Percentiles rank a stretch among this genome's conserved stretches.
These are phyloP conservation scores for Sporobolomyces pararoseus DNA, from an alignment of 768 basidiomycete species.

Conservation along the genomic window DNA sequence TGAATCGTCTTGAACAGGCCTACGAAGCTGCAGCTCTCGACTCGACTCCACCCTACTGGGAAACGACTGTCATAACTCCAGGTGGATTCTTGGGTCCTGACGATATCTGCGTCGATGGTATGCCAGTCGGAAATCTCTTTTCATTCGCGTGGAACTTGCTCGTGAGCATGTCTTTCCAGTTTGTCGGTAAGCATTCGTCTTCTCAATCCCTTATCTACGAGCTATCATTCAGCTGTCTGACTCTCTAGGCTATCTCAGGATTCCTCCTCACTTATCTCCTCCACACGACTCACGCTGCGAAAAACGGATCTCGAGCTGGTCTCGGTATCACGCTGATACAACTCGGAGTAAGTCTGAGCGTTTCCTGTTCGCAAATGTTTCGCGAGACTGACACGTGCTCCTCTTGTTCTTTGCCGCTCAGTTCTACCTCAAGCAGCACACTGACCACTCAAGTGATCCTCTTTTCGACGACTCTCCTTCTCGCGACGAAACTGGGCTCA, in stretches of 20 bases:
- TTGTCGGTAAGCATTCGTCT: conserved; percentile 65
- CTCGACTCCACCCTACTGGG: conserved; percentile 92
- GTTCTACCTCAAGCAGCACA: conserved; percentile 44
- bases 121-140: conserved; percentile 81
- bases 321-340: conserved; percentile 94
- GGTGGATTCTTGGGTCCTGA: conserved; percentile 56
- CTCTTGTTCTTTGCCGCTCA: not conserved
- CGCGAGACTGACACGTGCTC: not conserved
- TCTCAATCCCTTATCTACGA: not conserved
- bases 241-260: conserved; percentile 36
- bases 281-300: conserved; percentile 81
- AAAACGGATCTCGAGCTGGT: conserved; percentile 87
- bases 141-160: conserved; percentile 73
- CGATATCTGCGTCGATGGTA: conserved; percentile 84
- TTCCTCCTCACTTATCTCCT: conserved; percentile 81
- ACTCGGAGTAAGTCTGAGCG: conserved; percentile 57
- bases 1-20: conserved; percentile 54
- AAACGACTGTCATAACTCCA: conserved; percentile 83
- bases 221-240: not conserved
- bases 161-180: conserved; percentile 94
- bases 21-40: conserved; percentile 85
- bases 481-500: conserved; percentile 34
- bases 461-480: not conserved
- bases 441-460: conserved; percentile 17
- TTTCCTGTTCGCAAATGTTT: not conserved